Evolutionary conservation across 768 basidiomycete genomes (phyloP).

Genomic region (Lactifluus rugatus): DNA sequence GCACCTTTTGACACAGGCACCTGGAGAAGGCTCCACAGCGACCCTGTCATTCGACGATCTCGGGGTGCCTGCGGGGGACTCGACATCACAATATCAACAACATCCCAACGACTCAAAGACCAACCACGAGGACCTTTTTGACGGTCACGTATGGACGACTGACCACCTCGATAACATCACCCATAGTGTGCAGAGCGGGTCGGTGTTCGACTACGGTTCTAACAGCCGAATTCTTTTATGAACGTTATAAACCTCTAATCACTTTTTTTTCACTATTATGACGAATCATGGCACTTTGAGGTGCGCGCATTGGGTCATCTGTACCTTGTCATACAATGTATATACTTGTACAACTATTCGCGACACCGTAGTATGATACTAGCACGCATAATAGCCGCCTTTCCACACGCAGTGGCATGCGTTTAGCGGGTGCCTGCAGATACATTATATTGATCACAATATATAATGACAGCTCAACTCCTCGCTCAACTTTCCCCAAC

Average conservation of each 20-base stretch:
- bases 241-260: background rate
- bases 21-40: background rate
- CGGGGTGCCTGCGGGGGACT: background rate
- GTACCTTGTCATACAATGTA: background rate
- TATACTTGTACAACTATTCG: slow-evolving; percentile 7
- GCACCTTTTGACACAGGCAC: background rate
- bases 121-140: background rate
- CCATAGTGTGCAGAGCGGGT: background rate
- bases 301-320: background rate
- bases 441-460: too few species aligned
- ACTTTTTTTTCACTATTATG: background rate
- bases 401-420: background rate
- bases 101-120: background rate
- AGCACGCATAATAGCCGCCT: background rate
- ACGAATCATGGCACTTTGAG: background rate
- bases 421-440: too few species aligned
- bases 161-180: slow-evolving; percentile 6
- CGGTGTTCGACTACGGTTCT: background rate
- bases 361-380: background rate
- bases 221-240: background rate
- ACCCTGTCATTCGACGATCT: background rate
- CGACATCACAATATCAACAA: background rate
- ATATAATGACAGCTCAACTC: too few species aligned
- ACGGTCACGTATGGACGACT: background rate
- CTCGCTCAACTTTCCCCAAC: too few species aligned